phyloP scores from a whole-genome alignment of 306 rosid genomes.

The Quercus mongolica region DNA sequence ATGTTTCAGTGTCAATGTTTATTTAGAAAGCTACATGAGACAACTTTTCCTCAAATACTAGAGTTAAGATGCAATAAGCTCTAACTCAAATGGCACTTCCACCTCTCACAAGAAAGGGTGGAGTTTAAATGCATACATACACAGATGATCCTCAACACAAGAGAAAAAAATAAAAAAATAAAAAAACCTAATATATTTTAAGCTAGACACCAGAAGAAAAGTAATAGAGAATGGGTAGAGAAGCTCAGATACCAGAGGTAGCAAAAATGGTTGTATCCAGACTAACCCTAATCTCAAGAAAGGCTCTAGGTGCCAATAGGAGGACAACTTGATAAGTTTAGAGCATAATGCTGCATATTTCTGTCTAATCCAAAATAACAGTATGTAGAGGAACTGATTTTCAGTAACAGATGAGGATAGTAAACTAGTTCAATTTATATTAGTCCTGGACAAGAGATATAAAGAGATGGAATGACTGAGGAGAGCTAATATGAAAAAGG shows the following conservation, averaged over 20 bases:
- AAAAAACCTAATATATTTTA: too few relatives aligned
- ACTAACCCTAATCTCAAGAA: background rate
- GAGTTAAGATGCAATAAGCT: too few relatives aligned
- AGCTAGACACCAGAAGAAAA: too few relatives aligned
- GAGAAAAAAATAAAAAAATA: too few relatives aligned
- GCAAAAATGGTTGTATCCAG: background rate
- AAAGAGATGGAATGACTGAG: too few relatives aligned
- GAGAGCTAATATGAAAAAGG: too few relatives aligned
- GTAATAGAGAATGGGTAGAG: too few relatives aligned
- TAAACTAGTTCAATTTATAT: background rate
- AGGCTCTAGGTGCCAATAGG: background rate
- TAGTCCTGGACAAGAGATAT: background rate
- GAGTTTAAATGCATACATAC: too few relatives aligned
- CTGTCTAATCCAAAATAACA: background rate
- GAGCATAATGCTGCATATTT: background rate
- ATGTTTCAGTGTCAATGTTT: background rate
- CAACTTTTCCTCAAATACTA: background rate
- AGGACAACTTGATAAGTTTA: background rate
- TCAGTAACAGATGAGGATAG: background rate
- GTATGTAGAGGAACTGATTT: background rate
- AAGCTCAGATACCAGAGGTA: background rate
- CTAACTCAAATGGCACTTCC: too few relatives aligned
- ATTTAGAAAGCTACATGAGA: background rate
- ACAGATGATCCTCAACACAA: too few relatives aligned
- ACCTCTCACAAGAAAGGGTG: too few relatives aligned